phyloP scores from a whole-genome alignment of 768 basidiomycete species.

The Pholiota molesta region DNA sequence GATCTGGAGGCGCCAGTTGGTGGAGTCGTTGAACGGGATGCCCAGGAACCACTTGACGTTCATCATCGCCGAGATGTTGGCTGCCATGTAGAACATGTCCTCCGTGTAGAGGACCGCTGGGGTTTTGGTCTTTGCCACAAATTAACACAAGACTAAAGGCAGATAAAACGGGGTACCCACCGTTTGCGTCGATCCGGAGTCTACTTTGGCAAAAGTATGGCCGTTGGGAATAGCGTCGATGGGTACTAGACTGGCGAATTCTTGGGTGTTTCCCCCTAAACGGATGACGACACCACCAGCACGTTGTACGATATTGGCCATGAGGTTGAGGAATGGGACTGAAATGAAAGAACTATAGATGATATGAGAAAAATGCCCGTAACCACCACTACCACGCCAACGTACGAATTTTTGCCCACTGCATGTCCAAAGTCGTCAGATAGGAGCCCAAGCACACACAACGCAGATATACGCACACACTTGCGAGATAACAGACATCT shows the following conservation, averaged over 20 bases:
- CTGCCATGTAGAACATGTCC: constrained; percentile 66
- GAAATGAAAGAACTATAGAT: constrained; percentile 43
- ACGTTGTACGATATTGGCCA: constrained; percentile 67
- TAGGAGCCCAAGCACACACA: neutral
- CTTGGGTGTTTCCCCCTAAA: constrained; percentile 82
- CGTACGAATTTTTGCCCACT: constrained; percentile 55
- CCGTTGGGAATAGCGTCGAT: constrained; percentile 44
- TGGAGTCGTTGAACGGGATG: constrained; percentile 69
- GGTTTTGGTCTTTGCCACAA: constrained; percentile 49
- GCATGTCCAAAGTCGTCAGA: neutral
- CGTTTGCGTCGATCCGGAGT: constrained; percentile 10
- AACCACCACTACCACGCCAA: constrained; percentile 12
- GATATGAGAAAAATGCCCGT: neutral
- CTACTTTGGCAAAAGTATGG: constrained; percentile 7
- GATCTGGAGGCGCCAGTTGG: constrained; percentile 52
- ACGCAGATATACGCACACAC: constrained; percentile 42
- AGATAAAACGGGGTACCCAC: neutral
- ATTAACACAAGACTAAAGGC: neutral
- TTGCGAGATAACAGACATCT: constrained; percentile 40
- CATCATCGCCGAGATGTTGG: constrained; percentile 56
- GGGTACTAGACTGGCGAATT: constrained; percentile 55
- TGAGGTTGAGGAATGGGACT: constrained; percentile 74
- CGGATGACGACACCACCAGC: constrained; percentile 65
- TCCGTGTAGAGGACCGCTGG: constrained; percentile 61
- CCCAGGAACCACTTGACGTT: constrained; percentile 64